Evolutionary conservation across 495 filamentous ascomycete species (phyloP).

Genomic region (Penicillium robsamsonii): DNA sequence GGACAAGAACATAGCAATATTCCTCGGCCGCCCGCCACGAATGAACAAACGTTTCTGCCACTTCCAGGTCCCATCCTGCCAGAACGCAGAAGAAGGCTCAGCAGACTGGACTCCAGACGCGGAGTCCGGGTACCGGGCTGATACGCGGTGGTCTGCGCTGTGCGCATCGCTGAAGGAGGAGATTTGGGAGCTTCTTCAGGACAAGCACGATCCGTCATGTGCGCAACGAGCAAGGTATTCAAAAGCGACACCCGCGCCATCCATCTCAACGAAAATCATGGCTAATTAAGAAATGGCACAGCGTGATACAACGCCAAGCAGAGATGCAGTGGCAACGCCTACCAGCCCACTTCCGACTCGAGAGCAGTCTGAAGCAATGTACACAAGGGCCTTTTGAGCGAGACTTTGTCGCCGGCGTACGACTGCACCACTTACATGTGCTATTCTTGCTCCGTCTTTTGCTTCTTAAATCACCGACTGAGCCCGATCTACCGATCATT

Average conservation of each 20-base stretch:
- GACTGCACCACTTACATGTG: conserved; percentile 43
- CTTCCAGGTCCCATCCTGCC: conserved; percentile 34
- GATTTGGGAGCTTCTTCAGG: conserved; percentile 37
- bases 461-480: conserved; percentile 29
- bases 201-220: conserved; percentile 27
- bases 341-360: conserved; percentile 28
- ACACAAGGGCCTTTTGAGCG: conserved; percentile 28
- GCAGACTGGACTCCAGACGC: conserved; percentile 22
- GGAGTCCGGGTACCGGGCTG: conserved; percentile 30
- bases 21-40: conserved; percentile 43
- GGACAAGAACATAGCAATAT: conserved; percentile 48
- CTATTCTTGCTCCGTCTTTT: conserved; percentile 37
- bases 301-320: conserved; percentile 27
- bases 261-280: too few species aligned
- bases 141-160: conserved; percentile 42
- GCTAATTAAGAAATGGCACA: conserved; percentile 6
- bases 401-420: conserved; percentile 36
- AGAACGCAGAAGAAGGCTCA: conserved; percentile 5
- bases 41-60: conserved; percentile 44
- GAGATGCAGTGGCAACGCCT: conserved; percentile 27
- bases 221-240: conserved; percentile 24
- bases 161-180: conserved; percentile 43
- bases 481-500: conserved; percentile 34
- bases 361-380: conserved; percentile 28
- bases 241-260: neutral